These are phyloP conservation scores for Stemphylium beticola DNA, from an alignment of 2,329 filamentous ascomycete species.

Conservation along the genomic window DNA sequence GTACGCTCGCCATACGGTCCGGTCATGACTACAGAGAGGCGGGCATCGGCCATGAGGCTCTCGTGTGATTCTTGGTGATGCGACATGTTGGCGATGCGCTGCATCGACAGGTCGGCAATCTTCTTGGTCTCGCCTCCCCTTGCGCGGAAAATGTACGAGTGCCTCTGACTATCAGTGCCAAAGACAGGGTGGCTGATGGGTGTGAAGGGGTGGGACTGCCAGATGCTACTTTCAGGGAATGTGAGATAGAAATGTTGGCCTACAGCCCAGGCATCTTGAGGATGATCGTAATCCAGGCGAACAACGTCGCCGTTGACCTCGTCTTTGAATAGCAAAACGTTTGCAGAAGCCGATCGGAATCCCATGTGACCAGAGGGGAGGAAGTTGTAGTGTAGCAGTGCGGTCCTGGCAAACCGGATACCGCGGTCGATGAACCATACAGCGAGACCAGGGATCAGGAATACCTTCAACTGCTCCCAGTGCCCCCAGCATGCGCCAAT, in stretches of 20 bases:
- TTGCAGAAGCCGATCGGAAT: slow-evolving; percentile 34
- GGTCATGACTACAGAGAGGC: slow-evolving; percentile 41
- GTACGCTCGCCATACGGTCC: slow-evolving; percentile 45
- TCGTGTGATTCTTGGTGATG: slow-evolving; percentile 31
- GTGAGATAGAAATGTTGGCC: slow-evolving; percentile 76
- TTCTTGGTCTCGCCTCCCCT: slow-evolving; percentile 43
- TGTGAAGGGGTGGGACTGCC: slow-evolving; percentile 75
- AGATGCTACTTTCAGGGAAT: slow-evolving; percentile 70
- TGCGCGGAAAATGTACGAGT: slow-evolving; percentile 47
- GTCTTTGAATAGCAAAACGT: slow-evolving; percentile 39
- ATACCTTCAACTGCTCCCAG: slow-evolving; percentile 64
- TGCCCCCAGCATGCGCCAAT: slow-evolving; percentile 78
- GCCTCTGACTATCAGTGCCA: slow-evolving; percentile 31
- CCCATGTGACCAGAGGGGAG: slow-evolving; percentile 40
- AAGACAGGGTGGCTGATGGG: slow-evolving; percentile 35
- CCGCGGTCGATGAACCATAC: slow-evolving; percentile 71
- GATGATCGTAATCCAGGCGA: slow-evolving; percentile 69
- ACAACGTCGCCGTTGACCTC: slow-evolving; percentile 60
- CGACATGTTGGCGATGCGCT: slow-evolving; percentile 27
- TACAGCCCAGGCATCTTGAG: slow-evolving; percentile 66
- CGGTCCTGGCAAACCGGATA: slow-evolving; percentile 63
- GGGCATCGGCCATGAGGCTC: slow-evolving; percentile 29
- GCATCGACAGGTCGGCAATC: slow-evolving; percentile 40
- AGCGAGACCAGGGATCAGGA: slow-evolving; percentile 59
- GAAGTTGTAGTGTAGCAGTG: slow-evolving; percentile 62